Base-by-base conservation (phyloP, 441 rosid species). In the Erysimum pusillum region DNA sequence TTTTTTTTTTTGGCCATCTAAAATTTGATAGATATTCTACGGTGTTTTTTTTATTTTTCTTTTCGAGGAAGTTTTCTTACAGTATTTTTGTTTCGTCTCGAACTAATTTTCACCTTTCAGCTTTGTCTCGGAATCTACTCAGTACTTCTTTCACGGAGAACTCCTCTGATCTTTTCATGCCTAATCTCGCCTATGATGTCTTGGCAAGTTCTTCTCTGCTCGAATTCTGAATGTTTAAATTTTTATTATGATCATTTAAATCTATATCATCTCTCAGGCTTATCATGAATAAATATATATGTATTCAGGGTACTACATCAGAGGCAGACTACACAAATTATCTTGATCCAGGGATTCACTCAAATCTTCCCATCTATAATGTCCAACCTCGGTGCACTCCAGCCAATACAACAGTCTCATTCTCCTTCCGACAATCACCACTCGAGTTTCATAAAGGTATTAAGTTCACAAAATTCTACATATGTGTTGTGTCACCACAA, bases 231-330 rank as follows among this genome's bases (percentile, higher is more conserved):
- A n/a, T n/a, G 2, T 12, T 61, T 57, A 67, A 59, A 22, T 28
- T 48, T 34, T 71, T 66, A 49, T 14, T 49, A 73, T 78, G 20
- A 52, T 20, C 38, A 32, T 41, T 41, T 4, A 54, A 25, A 5
- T 54, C 51, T 2, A 3, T 63, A n/a, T 22, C 15, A 53, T 4
- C 73, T 31, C 32, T 44, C 1, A 3, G 4, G 34, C 10, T 54
- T 69, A 31, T 42, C 73, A 69, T 56, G 42, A 28, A 58, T 28
- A 11, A 38, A 20, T 7, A 49, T 22, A 9, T 56, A 14, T 57
- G 34, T 34, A 0, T 83, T 65, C 91, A 92, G 99, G 96, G 97
- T 44, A 78, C 99, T 80, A 63, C 79, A 38, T 78, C 87, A 54
- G 54, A 39, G n/a, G 1, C 53, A 63, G 69, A 12, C n/a, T 38